These are phyloP conservation scores for Neocallimastix lanati DNA, from an alignment of 192 early-diverging fungal genomes.

Conservation along the genomic window DNA sequence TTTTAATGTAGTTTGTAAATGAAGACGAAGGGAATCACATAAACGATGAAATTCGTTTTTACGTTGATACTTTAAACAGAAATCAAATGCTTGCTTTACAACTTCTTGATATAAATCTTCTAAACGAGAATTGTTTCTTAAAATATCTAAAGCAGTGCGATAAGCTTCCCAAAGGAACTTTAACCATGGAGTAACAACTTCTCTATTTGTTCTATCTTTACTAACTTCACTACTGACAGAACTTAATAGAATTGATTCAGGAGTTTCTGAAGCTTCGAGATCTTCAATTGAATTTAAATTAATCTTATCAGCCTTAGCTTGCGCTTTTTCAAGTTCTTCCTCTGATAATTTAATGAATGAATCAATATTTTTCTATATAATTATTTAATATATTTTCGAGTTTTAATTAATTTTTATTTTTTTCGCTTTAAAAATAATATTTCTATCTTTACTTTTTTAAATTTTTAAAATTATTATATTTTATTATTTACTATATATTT, in stretches of 20 bases:
- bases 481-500: no score
- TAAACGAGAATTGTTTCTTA: constrained; percentile 89
- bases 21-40: constrained; percentile 89
- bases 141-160: constrained; percentile 84
- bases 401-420: no score
- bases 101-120: constrained; percentile 83
- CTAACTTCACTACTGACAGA: constrained; percentile 82
- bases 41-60: constrained; percentile 98
- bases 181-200: constrained; percentile 95
- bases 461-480: neutral
- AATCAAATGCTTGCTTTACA: constrained; percentile 84
- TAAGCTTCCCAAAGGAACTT: constrained; percentile 99
- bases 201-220: constrained; percentile 93
- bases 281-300: constrained; percentile 73
- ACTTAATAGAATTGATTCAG: constrained; percentile 88
- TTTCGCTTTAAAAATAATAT: no score
- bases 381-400: neutral
- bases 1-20: constrained; percentile 78
- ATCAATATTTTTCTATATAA: constrained; percentile 54
- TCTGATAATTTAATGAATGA: constrained; percentile 74
- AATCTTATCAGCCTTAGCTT: constrained; percentile 77
- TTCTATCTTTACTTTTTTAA: no score
- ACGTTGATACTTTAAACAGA: constrained; percentile 84
- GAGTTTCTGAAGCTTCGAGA: constrained; percentile 88
- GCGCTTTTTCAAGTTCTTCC: constrained; percentile 71